phyloP scores from a whole-genome alignment of 2,329 filamentous ascomycete species.

The Chrysoporthe deuterocubensis region DNA sequence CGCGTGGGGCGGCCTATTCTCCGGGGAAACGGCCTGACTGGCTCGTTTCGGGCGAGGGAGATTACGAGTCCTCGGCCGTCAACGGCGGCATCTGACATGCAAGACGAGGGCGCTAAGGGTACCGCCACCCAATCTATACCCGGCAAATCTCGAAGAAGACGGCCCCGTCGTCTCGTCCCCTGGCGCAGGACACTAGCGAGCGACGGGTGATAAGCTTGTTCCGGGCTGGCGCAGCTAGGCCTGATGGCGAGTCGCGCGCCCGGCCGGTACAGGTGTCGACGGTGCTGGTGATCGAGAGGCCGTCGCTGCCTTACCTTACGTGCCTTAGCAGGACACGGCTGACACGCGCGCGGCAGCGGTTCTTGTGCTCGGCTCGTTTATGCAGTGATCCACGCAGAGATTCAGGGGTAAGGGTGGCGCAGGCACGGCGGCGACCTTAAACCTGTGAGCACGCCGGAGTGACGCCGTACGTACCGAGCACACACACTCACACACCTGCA shows the following conservation, averaged over 20 bases:
- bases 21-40: neutral
- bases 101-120: neutral
- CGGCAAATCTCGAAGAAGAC: neutral
- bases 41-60: neutral
- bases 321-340: neutral
- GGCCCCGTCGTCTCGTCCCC: neutral
- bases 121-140: neutral
- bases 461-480: too few species aligned
- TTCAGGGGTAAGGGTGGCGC: constrained; percentile 19
- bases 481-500: too few species aligned
- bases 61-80: constrained; percentile 5
- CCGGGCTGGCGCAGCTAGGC: too few species aligned
- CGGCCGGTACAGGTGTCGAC: too few species aligned
- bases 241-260: too few species aligned
- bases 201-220: too few species aligned
- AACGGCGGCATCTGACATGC: neutral
- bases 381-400: constrained; percentile 8
- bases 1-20: neutral
- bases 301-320: too few species aligned
- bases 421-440: neutral
- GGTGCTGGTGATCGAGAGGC: too few species aligned
- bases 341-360: constrained; percentile 7
- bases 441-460: too few species aligned
- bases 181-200: neutral
- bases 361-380: neutral